Percentiles rank a stretch among this genome's conserved stretches.
Conservation (phyloP, 2,329 filamentous ascomycete species). For the Fusarium newnesense region DNA sequence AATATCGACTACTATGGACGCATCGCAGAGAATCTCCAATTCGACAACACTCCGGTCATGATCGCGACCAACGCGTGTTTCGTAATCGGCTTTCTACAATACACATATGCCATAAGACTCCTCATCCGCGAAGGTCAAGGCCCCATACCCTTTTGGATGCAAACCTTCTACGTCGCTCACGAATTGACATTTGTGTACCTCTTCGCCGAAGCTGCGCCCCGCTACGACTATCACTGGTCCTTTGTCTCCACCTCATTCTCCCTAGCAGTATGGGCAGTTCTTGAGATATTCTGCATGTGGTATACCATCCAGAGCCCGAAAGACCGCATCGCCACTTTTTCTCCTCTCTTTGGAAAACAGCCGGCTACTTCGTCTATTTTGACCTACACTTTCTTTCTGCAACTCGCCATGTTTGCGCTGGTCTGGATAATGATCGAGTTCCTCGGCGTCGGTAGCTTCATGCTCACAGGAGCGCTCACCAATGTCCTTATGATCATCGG, state of each 20-base stretch:
- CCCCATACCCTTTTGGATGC: constrained; percentile 19
- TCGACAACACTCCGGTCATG: not conserved
- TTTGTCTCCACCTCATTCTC: not conserved
- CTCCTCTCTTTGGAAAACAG: not conserved
- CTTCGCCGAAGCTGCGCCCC: not conserved
- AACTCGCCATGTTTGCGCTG: not conserved
- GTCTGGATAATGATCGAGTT: not conserved
- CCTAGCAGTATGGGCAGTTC: not conserved
- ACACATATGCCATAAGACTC: constrained; percentile 7
- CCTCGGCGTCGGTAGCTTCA: rapidly evolving
- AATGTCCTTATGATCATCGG: constrained; percentile 15
- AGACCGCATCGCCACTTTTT: not conserved
- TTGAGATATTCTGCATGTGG: constrained; percentile 7
- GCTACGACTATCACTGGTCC: not conserved
- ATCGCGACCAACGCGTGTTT: not conserved
- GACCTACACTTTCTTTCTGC: not conserved
- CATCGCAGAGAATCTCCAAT: not conserved
- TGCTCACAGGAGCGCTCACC: not conserved
- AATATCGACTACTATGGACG: not conserved
- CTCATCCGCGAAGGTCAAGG: constrained; percentile 3
- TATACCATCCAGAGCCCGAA: not conserved
- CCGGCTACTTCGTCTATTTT: not conserved
- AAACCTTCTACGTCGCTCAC: constrained; percentile 3
- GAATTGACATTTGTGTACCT: not conserved
- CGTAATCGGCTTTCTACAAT: not conserved